Base-by-base conservation (phyloP, 2,329 filamentous ascomycete genomes). In the Sporothrix sp. region DNA sequence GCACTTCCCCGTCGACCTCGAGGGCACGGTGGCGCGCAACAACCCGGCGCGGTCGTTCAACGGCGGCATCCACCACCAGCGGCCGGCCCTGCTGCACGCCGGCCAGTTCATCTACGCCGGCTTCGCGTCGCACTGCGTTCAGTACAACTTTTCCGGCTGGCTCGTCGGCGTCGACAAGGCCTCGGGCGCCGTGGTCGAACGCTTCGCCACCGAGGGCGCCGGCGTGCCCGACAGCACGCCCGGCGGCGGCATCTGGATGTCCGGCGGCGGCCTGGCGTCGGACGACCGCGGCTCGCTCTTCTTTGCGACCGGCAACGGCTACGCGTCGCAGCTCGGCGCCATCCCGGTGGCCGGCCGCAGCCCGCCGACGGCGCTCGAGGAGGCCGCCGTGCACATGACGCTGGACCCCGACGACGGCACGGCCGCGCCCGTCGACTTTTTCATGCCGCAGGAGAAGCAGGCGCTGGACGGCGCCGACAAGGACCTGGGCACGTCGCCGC, bases 81-180 rank as follows among this genome's bases (percentile, higher is more conserved):
- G 71, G 4, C 70, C 71, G 1, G 71, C 64, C 5, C 59, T 73
- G n/a, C 59, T 74, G 16, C 70, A 71, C 37, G 61, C 67, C 8
- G 68, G 68, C n/a, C 60, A 73, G 46, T 72, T 65, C 54, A 64
- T 75, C 27, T 74, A 74, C 53, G 71, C 71, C 10, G 71, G 70
- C 3, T 75, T 71, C 54, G 71, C 69, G 0, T 72, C 69, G n/a
- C 71, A 75, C 58, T 75, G 72, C 51, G 71, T 73, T 8, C 67
- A 71, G 56, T 74, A 69, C 59, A 74, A 74, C 57, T 73, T 72
- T 49, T 74, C 71, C 8, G 71, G 72, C 46, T 71, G 70, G 60
- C 64, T 75, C 45, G 67, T 75, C 40, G 71, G 71, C 10, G 71
- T 68, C 60, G 65, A 74, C 56, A 72, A 71, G 54, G 66, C 62